Conservation (phyloP, 257 asterid genomes). For the Jacaranda copaia region DNA sequence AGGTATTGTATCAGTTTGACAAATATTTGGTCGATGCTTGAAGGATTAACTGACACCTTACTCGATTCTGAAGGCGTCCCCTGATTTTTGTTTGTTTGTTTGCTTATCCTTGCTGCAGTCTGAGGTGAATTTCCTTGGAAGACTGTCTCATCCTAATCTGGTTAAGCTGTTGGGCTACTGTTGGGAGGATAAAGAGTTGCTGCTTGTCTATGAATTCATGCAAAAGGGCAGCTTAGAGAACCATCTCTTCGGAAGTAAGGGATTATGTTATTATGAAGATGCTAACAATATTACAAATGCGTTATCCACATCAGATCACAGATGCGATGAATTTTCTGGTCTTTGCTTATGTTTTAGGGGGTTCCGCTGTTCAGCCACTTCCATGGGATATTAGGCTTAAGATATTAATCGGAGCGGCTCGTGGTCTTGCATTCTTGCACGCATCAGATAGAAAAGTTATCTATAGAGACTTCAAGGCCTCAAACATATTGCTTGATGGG, state of each 20-base stretch:
- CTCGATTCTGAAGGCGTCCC: background rate
- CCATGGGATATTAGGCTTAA: constrained; percentile 75
- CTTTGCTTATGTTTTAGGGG: constrained; percentile 50
- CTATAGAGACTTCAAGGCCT: constrained; percentile 83
- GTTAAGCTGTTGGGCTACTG: constrained; percentile 86
- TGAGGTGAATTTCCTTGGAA: constrained; percentile 86
- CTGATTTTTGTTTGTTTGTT: background rate
- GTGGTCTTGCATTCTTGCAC: constrained; percentile 77
- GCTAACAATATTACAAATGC: background rate
- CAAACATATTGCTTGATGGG: constrained; percentile 80
- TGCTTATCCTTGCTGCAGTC: constrained; percentile 48
- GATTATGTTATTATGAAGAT: background rate
- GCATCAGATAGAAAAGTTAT: constrained; percentile 64
- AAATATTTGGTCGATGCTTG: no score
- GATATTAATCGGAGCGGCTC: constrained; percentile 73
- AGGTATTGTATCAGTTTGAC: constrained; percentile 41
- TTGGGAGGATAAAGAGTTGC: constrained; percentile 72
- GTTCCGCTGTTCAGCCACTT: constrained; percentile 76
- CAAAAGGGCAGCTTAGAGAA: constrained; percentile 92
- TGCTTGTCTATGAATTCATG: constrained; percentile 88
- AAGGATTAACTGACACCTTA: no score
- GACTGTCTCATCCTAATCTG: constrained; percentile 79
- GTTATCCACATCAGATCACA: no score
- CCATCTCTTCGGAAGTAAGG: constrained; percentile 89
- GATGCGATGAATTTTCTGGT: background rate